A percentile compares a stretch with the other conserved stretches of the same genome.
Conservation (phyloP, 164 flowering plant genomes). For the Amborella trichopoda region DNA sequence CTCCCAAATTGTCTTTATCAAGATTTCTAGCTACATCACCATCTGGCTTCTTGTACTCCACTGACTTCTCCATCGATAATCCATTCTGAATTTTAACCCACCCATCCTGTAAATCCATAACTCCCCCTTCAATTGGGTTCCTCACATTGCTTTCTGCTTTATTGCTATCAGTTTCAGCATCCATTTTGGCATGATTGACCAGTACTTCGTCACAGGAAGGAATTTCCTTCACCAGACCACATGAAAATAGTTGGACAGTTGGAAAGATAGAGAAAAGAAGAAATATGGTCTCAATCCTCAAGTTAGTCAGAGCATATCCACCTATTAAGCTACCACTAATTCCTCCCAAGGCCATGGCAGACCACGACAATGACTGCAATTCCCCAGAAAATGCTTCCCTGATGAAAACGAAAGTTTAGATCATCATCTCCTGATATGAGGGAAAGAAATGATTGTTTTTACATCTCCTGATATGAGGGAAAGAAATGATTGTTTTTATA, state of each 20-base stretch:
- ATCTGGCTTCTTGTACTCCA: too few species aligned
- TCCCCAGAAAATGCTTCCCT: conserved; percentile 93
- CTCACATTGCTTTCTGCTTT: too few species aligned
- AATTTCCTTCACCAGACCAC: conserved; percentile 64
- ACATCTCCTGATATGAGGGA: too few species aligned
- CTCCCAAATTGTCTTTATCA: too few species aligned
- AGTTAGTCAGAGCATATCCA: conserved; percentile 58
- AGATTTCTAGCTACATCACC: too few species aligned
- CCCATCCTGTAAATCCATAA: too few species aligned
- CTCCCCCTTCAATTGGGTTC: too few species aligned
- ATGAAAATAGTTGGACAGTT: conserved; percentile 61
- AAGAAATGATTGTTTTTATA: neutral
- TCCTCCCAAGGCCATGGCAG: conserved; percentile 91
- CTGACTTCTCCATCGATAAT: too few species aligned
- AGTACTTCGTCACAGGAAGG: conserved; percentile 16
- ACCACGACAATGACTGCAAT: conserved; percentile 85
- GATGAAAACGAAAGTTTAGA: conserved; percentile 7
- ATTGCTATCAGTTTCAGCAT: too few species aligned
- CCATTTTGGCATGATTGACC: conserved; percentile 16
- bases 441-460: too few species aligned
- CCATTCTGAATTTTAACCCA: too few species aligned
- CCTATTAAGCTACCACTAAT: conserved; percentile 82
- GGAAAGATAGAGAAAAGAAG: conserved; percentile 66
- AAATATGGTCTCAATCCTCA: conserved; percentile 55
- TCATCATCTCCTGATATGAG: too few species aligned